These are phyloP conservation scores for Plasmopara muralis DNA, from an alignment of 352 stramenopile genomes.

Conservation along the genomic window DNA sequence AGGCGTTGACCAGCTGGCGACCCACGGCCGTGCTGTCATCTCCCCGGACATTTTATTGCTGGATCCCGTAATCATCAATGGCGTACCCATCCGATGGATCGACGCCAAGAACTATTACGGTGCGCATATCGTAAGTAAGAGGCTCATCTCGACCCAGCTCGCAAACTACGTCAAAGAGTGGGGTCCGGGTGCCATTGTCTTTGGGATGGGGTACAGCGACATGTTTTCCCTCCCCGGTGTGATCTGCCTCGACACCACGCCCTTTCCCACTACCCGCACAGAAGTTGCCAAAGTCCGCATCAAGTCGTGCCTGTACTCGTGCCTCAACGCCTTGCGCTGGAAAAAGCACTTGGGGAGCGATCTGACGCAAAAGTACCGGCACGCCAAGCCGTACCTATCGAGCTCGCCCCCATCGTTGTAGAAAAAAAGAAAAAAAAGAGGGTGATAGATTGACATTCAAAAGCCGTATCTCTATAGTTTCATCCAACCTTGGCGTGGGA, in stretches of 20 bases:
- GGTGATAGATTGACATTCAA: too few species aligned
- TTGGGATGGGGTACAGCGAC: conserved; percentile 83
- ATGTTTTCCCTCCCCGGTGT: conserved; percentile 81
- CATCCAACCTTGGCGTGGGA: background rate
- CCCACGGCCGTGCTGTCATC: conserved; percentile 67
- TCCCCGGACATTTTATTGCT: conserved; percentile 77
- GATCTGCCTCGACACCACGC: conserved; percentile 76
- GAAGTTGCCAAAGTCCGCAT: conserved; percentile 64
- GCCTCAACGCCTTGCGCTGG: conserved; percentile 62
- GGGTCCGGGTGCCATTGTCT: conserved; percentile 77
- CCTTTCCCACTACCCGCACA: conserved; percentile 69
- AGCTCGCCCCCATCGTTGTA: background rate
- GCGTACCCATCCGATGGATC: conserved; percentile 79
- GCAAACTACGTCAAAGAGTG: conserved; percentile 83
- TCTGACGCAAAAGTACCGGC: conserved; percentile 64
- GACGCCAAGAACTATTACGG: conserved; percentile 87
- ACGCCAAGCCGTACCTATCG: conserved; percentile 2
- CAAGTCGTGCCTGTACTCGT: conserved; percentile 71
- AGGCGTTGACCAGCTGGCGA: conserved; percentile 50
- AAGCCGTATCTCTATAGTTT: too few species aligned
- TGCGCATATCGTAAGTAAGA: conserved; percentile 84
- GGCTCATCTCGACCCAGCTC: conserved; percentile 73
- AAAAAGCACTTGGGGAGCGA: conserved; percentile 74
- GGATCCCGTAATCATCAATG: conserved; percentile 78
- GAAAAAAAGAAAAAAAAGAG: background rate